Percentiles rank a stretch among this genome's conserved stretches.
Evolutionary conservation across 495 filamentous ascomycete species (phyloP).

Genomic region (Trichocladium uniseriatum): DNA sequence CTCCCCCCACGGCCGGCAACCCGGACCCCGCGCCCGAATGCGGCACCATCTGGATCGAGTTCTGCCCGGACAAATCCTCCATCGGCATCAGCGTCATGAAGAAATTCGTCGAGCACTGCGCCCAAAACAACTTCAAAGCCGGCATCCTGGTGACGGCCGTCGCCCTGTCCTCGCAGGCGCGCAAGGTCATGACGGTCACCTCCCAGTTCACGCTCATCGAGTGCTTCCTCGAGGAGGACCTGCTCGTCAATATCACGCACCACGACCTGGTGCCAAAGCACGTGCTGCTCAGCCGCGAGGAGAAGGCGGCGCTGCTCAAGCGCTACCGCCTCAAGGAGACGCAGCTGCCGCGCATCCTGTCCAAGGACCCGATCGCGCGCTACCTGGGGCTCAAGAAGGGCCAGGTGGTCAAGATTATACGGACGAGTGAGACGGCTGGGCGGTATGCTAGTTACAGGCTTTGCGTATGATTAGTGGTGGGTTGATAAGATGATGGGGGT

Average conservation of each 20-base stretch:
- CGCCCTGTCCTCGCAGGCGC: conserved; percentile 72
- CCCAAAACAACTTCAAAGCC: conserved; percentile 67
- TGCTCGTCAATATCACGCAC: conserved; percentile 95
- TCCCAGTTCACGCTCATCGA: conserved; percentile 70
- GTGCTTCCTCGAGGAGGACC: conserved; percentile 88
- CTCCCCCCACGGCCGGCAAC: conserved; percentile 50
- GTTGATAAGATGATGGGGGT: background rate
- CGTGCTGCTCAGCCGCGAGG: conserved; percentile 77
- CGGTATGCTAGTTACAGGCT: conserved; percentile 66
- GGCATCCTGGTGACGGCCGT: conserved; percentile 80
- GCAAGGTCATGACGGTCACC: conserved; percentile 68
- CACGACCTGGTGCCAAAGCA: conserved; percentile 96
- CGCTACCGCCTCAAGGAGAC: conserved; percentile 94
- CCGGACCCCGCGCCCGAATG: conserved; percentile 61
- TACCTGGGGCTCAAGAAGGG: conserved; percentile 87
- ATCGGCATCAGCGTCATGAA: conserved; percentile 90
- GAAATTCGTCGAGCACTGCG: conserved; percentile 72
- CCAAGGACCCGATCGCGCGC: conserved; percentile 81
- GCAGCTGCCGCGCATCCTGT: conserved; percentile 85
- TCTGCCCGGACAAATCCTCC: conserved; percentile 56
- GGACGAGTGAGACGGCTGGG: conserved; percentile 68
- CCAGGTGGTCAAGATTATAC: conserved; percentile 97
- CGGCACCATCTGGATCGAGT: conserved; percentile 89
- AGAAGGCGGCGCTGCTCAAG: conserved; percentile 74
- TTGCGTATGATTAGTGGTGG: conserved; percentile 37